These are phyloP conservation scores for Aspergillus sp. DNA, from an alignment of 2,329 filamentous ascomycete species.

Conservation along the genomic window DNA sequence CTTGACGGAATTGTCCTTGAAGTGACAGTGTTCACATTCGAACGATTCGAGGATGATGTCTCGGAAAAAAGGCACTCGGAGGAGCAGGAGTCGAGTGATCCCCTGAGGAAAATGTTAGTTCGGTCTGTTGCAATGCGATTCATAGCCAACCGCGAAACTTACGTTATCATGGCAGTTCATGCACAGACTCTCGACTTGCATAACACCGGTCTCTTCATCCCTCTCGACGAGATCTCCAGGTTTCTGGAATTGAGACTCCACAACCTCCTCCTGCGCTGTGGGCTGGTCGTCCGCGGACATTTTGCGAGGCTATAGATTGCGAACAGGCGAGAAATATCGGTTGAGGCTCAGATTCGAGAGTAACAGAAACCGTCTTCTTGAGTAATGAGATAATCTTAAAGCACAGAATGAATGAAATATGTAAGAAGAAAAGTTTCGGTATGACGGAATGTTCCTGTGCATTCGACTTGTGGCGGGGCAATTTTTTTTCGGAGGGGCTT, in stretches of 20 bases:
- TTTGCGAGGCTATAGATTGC: constrained; percentile 13
- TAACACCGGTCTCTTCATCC: constrained; percentile 48
- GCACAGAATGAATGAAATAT: constrained; percentile 8
- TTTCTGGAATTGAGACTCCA: constrained; percentile 43
- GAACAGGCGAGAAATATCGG: not conserved
- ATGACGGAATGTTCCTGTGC: constrained; percentile 38
- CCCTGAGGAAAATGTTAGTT: constrained; percentile 61
- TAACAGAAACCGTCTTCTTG: not conserved
- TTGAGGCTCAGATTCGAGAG: not conserved
- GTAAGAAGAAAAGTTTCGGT: constrained; percentile 24
- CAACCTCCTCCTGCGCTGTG: constrained; percentile 21
- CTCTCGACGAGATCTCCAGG: constrained; percentile 44
- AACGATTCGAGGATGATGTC: constrained; percentile 99
- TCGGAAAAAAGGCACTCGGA: constrained; percentile 94
- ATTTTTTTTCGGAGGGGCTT: constrained; percentile 31
- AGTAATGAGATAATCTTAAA: not conserved
- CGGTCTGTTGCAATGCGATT: not conserved
- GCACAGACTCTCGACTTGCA: constrained; percentile 71
- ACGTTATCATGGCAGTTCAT: constrained; percentile 86
- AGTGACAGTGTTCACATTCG: constrained; percentile 83
- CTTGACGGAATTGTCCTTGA: constrained; percentile 92
- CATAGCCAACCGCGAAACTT: constrained; percentile 49
- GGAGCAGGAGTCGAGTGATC: constrained; percentile 82
- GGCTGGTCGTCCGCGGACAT: constrained; percentile 35
- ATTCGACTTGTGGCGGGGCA: constrained; percentile 33